Evolutionary conservation across 2,329 filamentous ascomycete genomes (phyloP), one percentile per base, ranked within the genome.

Genomic region (Ophiocordyceps robertsii): DNA sequence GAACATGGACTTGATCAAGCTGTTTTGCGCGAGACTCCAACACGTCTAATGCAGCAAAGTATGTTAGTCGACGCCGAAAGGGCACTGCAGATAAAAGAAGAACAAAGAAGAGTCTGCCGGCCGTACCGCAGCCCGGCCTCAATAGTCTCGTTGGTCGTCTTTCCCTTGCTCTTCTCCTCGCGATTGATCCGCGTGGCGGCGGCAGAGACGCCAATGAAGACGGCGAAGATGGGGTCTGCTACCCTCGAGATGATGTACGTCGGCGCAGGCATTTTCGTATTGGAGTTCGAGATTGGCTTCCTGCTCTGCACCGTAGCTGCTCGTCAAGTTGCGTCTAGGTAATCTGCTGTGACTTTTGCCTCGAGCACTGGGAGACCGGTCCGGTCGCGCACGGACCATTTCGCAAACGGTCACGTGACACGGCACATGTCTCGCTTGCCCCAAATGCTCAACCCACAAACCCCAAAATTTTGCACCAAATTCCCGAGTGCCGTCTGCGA

Each of bases 201-300:
- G 2, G 75, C 75, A 21, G 67, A 66, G 27, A 77, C 50, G 16
- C 75, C 75, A 42, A 78, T 77, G 43, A 69, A 54, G 13, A 78
- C 51, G 33, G 72, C 75, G 42, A 79, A 79, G 31, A 79, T 67
- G 16, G 75, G 75, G 48, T 79, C 75, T 16, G 68, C 72, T 8
- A 68, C 64, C 51, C 67, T 64, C n/a, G 74, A 77, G 44, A 79
- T 75, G 47, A 79, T 77, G 54, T 77, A 78, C 2, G 70, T 68
- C 6, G 73, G 70, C 19, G 67, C 60, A 47, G 72, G 58, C 73
- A 77, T 77, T 39, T 19, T 56, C 29, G 6, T 17, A 3, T 12
- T 36, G 14, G 3, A 10, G 16, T 27, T n/a, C 33, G 33, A 16
- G 33, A 36, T 36, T 14, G 14, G 33, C 8, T 17, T n/a, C 9